These are phyloP conservation scores for Tolypocladium tropicale DNA, from an alignment of 2,329 filamentous ascomycete species.

Conservation along the genomic window DNA sequence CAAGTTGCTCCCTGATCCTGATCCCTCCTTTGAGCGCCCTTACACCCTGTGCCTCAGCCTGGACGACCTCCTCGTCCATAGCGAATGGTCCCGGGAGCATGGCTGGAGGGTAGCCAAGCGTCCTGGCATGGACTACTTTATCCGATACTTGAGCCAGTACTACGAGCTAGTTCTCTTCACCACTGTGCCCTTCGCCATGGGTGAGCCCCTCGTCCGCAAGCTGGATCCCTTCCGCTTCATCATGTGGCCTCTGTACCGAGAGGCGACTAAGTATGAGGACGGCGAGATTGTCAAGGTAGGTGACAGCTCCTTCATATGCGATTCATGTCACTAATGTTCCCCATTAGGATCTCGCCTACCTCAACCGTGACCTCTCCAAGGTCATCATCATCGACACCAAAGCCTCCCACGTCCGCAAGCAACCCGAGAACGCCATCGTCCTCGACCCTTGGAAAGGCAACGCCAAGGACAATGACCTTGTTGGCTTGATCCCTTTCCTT, in stretches of 20 bases:
- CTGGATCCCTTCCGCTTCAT: conserved; percentile 92
- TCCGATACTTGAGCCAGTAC: conserved; percentile 94
- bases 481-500: conserved; percentile 87
- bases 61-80: conserved; percentile 90
- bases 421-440: conserved; percentile 94
- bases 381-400: conserved; percentile 92
- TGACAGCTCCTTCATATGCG: background rate
- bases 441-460: conserved; percentile 85
- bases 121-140: conserved; percentile 92
- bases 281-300: conserved; percentile 90
- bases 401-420: conserved; percentile 67
- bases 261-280: conserved; percentile 94
- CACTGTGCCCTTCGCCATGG: conserved; percentile 71
- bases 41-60: conserved; percentile 89
- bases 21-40: conserved; percentile 71
- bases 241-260: conserved; percentile 87
- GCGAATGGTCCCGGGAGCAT: conserved; percentile 87
- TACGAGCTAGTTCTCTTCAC: conserved; percentile 98
- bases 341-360: conserved; percentile 83
- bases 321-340: conserved; percentile 4
- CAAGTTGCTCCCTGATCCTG: conserved; percentile 77
- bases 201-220: conserved; percentile 82
- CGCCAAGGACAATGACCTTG: conserved; percentile 71
- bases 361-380: conserved; percentile 92
- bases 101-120: conserved; percentile 94